These are phyloP conservation scores for Globisporangium irregulare DNA, from an alignment of 352 stramenopile genomes.

Conservation along the genomic window DNA sequence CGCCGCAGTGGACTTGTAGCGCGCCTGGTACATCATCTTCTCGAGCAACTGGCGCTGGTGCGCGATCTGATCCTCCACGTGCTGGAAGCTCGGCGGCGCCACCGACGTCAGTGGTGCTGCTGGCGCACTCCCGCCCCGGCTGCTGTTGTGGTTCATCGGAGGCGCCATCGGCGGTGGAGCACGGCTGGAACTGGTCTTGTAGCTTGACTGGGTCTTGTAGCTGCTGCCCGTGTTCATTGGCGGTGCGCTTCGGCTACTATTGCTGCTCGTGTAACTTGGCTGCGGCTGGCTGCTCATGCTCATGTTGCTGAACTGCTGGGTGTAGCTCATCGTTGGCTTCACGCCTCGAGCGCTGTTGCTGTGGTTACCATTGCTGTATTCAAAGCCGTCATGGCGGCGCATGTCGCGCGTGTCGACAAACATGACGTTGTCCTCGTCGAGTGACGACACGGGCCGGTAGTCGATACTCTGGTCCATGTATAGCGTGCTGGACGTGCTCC, in stretches of 20 bases:
- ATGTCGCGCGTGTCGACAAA: slow-evolving; percentile 41
- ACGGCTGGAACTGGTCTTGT: background rate
- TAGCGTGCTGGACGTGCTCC: slow-evolving; percentile 14
- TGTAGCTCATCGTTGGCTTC: slow-evolving; percentile 1
- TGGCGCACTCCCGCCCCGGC: background rate
- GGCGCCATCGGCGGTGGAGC: background rate
- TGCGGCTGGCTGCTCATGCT: background rate
- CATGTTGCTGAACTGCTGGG: slow-evolving; percentile 9
- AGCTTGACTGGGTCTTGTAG: background rate
- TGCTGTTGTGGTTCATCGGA: background rate
- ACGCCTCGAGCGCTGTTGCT: background rate
- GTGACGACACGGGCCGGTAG: slow-evolving; percentile 23
- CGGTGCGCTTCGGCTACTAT: background rate
- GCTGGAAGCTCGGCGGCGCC: slow-evolving; percentile 24
- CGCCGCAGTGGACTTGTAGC: slow-evolving; percentile 22
- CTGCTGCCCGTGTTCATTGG: background rate
- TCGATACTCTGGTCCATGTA: slow-evolving; percentile 25
- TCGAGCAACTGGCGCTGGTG: slow-evolving; percentile 59
- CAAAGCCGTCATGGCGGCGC: slow-evolving; percentile 21
- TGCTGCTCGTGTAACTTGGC: background rate
- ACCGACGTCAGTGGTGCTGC: background rate
- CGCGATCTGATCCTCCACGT: slow-evolving; percentile 61
- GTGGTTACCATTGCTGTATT: background rate
- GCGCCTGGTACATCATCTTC: slow-evolving; percentile 61
- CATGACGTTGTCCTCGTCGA: slow-evolving; percentile 42